Evolutionary conservation across 345 rosid genomes (phyloP), one percentile per base, ranked within the genome.

Genomic region (Toxicodendron radicans): DNA sequence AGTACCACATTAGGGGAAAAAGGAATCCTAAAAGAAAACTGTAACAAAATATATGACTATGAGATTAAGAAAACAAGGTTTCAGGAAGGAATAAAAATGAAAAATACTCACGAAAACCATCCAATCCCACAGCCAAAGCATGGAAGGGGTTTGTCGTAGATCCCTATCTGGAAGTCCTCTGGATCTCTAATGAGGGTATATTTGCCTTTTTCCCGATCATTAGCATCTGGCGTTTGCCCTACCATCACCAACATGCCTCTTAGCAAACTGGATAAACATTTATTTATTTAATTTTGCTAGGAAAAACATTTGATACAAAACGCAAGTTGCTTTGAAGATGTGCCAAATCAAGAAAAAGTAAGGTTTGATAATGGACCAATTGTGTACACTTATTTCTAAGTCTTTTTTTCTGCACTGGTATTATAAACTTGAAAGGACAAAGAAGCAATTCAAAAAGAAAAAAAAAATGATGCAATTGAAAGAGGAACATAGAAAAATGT

Each of bases 121-220:
- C 99, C 99, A 53, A 92, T 74, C 66, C 99, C 97, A 81, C 99
- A 95, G 45, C 97, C 97, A 82, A 95, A 95, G 84, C 97, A 95
- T 0, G 97, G 99, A 63, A 95, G 94, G 52, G 94, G 97, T 71
- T 89, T 92, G 82, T 92, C 97, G 54, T 85, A 95, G 52, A 82
- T 45, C 65, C 95, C 95, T 24, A 72, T 52, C 56, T 90, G 92
- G 72, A 83, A 87, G 71, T 84, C 87, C 27, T 87, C 97, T 2
- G 74, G 80, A 73, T 89, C 98, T 83, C 81, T 87, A 33, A 92
- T 80, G 71, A 87, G 87, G 16, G 85, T 71, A 72, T 92, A 95
- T 70, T 87, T 92, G 65, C 91, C 92, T 78, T 85, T 90, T 53
- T 86, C 87, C 13, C 69, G 78, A 24, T 75, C 87, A 53, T 78